Evolutionary conservation across 2,329 filamentous ascomycete genomes (phyloP).

Genomic region (Aspergillus oerlinghausenensis): DNA sequence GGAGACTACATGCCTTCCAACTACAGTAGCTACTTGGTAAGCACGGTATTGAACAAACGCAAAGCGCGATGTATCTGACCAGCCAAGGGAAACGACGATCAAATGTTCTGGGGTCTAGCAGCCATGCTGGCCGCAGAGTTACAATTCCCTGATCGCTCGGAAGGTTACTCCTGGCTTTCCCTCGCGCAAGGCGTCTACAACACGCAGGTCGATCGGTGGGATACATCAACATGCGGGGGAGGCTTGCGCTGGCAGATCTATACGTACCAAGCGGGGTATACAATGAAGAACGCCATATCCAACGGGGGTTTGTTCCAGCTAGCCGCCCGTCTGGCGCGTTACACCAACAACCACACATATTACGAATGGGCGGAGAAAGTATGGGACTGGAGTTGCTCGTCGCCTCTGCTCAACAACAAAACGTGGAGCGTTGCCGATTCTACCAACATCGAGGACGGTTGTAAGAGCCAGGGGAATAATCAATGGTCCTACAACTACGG

Average conservation of each 20-base stretch:
- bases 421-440: slow-evolving; percentile 62
- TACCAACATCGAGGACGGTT: slow-evolving; percentile 54
- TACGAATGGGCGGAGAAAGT: slow-evolving; percentile 57
- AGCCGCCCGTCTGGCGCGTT: slow-evolving; percentile 66
- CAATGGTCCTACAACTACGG: slow-evolving; percentile 67
- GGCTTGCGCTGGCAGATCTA: slow-evolving; percentile 82
- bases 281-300: slow-evolving; percentile 77
- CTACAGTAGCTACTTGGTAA: slow-evolving; percentile 30
- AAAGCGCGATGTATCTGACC: background rate
- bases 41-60: background rate
- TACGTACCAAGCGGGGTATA: slow-evolving; percentile 68
- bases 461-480: slow-evolving; percentile 56
- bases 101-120: slow-evolving; percentile 66
- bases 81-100: slow-evolving; percentile 61
- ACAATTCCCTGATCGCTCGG: slow-evolving; percentile 56
- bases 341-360: slow-evolving; percentile 62
- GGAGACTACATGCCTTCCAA: slow-evolving; percentile 36
- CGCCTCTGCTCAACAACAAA: slow-evolving; percentile 57
- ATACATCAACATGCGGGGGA: slow-evolving; percentile 61
- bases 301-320: slow-evolving; percentile 83
- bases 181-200: slow-evolving; percentile 70
- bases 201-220: slow-evolving; percentile 65
- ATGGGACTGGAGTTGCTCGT: slow-evolving; percentile 57
- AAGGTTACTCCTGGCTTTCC: slow-evolving; percentile 42
- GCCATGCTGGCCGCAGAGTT: slow-evolving; percentile 64